These are phyloP conservation scores for Trametes punicea DNA, from an alignment of 768 basidiomycete species.

Conservation along the genomic window DNA sequence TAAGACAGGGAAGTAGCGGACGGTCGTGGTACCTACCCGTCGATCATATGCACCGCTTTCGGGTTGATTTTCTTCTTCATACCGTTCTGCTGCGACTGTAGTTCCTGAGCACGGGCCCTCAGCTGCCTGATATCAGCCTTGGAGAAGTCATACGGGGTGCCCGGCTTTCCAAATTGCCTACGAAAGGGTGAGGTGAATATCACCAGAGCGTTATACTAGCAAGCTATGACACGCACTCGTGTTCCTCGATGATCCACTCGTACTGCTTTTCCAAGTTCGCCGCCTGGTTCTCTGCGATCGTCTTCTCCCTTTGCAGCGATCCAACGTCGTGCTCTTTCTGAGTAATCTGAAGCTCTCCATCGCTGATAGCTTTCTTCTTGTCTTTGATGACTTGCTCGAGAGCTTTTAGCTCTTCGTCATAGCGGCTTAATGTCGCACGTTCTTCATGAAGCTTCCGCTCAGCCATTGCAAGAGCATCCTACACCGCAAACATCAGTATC, in stretches of 20 bases:
- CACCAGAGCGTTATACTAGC: background rate
- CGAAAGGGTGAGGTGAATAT: background rate
- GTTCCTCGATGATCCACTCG: slow-evolving; percentile 88
- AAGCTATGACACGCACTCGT: slow-evolving; percentile 56
- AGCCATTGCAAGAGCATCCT: slow-evolving; percentile 61
- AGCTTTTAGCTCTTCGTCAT: slow-evolving; percentile 83
- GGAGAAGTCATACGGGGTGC: slow-evolving; percentile 79
- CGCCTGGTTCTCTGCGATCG: slow-evolving; percentile 47
- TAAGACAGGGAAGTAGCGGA: slow-evolving; percentile 1
- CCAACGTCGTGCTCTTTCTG: slow-evolving; percentile 70
- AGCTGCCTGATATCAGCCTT: slow-evolving; percentile 57
- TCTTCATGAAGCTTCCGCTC: slow-evolving; percentile 78
- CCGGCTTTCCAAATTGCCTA: slow-evolving; percentile 82
- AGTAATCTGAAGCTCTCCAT: slow-evolving; percentile 63
- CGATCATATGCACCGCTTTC: slow-evolving; percentile 95
- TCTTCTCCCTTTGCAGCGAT: slow-evolving; percentile 60
- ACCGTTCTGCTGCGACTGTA: slow-evolving; percentile 74
- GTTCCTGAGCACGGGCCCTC: slow-evolving; percentile 62
- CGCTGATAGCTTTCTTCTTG: slow-evolving; percentile 67
- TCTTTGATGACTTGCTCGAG: slow-evolving; percentile 79
- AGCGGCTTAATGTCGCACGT: slow-evolving; percentile 80
- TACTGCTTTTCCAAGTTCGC: slow-evolving; percentile 74
- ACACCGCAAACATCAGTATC: background rate
- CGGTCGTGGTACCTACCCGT: slow-evolving; percentile 54
- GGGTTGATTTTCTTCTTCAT: slow-evolving; percentile 96